Percentiles rank a stretch among this genome's conserved stretches.
phyloP scores from a whole-genome alignment of 2,329 filamentous ascomycete species.

The Penicillium psychrosexuale region DNA sequence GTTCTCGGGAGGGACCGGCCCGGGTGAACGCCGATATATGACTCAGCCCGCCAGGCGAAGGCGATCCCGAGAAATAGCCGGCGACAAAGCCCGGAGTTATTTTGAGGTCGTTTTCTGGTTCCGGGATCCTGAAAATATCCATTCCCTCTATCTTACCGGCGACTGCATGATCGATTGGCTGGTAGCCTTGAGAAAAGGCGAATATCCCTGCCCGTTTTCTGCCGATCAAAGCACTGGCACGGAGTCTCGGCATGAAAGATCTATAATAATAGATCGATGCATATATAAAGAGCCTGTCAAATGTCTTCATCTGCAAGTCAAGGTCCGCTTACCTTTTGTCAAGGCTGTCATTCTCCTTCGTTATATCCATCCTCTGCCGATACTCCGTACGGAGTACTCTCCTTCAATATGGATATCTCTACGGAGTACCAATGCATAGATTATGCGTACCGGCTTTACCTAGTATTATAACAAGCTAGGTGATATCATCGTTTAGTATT shows the following conservation, averaged over 20 bases:
- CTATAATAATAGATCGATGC: background rate
- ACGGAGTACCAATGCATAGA: too few relatives aligned
- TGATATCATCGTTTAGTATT: background rate
- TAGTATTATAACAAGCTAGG: background rate
- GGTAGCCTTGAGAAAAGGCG: background rate
- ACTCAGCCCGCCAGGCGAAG: constrained; percentile 2
- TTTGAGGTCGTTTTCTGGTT: background rate
- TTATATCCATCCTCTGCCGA: too few relatives aligned
- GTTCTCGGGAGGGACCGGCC: constrained; percentile 27
- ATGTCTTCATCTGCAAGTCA: background rate
- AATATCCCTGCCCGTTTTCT: background rate
- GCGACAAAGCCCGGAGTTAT: constrained; percentile 2
- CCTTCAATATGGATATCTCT: too few relatives aligned
- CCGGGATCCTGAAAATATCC: background rate
- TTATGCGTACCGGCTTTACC: too few relatives aligned
- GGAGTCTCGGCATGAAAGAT: background rate
- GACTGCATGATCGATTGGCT: background rate
- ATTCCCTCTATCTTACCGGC: background rate
- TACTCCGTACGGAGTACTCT: too few relatives aligned
- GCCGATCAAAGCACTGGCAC: background rate
- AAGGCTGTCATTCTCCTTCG: too few relatives aligned
- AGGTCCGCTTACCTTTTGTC: too few relatives aligned
- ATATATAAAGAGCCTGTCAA: background rate
- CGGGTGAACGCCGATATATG: background rate
- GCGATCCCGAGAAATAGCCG: constrained; percentile 18